Evolutionary conservation across 2,329 filamentous ascomycete genomes (phyloP), one percentile per base, ranked within the genome.

Genomic region (Colletotrichum sp.): DNA sequence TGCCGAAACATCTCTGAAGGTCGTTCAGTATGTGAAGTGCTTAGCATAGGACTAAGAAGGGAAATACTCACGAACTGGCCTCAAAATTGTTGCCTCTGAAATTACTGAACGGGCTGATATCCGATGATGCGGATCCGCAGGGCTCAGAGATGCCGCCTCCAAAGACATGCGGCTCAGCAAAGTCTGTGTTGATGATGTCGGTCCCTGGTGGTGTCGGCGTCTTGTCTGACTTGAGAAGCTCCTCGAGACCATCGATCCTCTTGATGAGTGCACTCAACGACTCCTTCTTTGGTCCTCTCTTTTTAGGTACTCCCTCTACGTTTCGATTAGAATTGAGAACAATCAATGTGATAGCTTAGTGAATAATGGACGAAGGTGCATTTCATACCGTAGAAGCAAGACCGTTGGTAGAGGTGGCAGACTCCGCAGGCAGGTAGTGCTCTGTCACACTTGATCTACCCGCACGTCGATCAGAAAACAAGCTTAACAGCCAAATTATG

Each of bases 391-490:
- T 76, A 73, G 55, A 73, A 76, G 26, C 73, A 76, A 4, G 69
- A 76, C 21, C 73, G 60, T 16, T 76, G 73, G 60, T 76, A 76
- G 26, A 73, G 70, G 49, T 76, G 69, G 57, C 73, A 76, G 39
- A 76, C 73, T 59, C 73, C 73, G 59, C 73, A 76, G 6, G 70
- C 55, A 28, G 69, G 73, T 69, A 76, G 34, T 18, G 73, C 73
- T 69, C 73, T 73, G 70, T 76, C 73, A 52, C 73, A 76, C 49
- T 76, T 76, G 73, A 73, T 76, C 73, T 76, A 49, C 69, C 32
- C 26, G 64, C 24, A 68, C 16, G 70, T 57, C 70, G 73, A 76
- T 76, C 73, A 76, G 73, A 73, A 72, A 57, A 59, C 28, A 69
- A 64, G 28, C 64, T 76, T 76, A 59, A 52, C n/a, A 21, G 8